phyloP scores from a whole-genome alignment of 2,329 filamentous ascomycete genomes.

The Aureobasidium sp. region DNA sequence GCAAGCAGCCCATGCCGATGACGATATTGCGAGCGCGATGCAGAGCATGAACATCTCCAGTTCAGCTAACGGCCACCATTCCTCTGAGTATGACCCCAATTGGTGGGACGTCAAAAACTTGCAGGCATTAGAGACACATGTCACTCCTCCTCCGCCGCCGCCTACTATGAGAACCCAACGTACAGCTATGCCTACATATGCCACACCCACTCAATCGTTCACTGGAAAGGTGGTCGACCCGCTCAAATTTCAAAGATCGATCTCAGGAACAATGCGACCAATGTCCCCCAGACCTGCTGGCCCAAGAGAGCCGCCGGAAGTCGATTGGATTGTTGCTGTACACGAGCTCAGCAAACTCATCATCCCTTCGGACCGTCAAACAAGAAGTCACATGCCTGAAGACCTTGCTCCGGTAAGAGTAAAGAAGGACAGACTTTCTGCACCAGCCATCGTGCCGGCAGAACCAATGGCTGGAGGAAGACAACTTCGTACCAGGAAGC shows the following conservation, averaged over 20 bases:
- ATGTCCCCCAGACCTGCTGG: conserved; percentile 36
- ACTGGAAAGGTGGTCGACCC: conserved; percentile 69
- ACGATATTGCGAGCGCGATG: conserved; percentile 2
- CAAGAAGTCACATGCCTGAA: conserved; percentile 67
- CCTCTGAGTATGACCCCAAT: conserved; percentile 30
- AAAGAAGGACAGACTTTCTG: conserved; percentile 56
- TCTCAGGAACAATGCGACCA: conserved; percentile 48
- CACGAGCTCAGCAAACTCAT: conserved; percentile 76
- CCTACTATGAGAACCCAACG: conserved; percentile 50
- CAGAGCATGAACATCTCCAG: conserved; percentile 12
- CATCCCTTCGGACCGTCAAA: conserved; percentile 68
- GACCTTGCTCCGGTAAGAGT: conserved; percentile 60
- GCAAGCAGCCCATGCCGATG: background rate
- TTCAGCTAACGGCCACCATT: conserved; percentile 21
- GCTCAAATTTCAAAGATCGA: conserved; percentile 56
- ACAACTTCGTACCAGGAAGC: conserved; percentile 66
- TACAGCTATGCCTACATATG: conserved; percentile 63
- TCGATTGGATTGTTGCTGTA: conserved; percentile 79
- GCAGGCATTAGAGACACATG: conserved; percentile 59
- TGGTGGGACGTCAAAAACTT: conserved; percentile 51
- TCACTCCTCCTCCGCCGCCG: conserved; percentile 45
- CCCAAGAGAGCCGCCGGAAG: conserved; percentile 68
- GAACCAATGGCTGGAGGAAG: conserved; percentile 53
- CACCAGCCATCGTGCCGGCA: conserved; percentile 34
- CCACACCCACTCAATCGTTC: conserved; percentile 81